A percentile compares a stretch with the other conserved stretches of the same genome.
Evolutionary conservation across 1,284 basidiomycete species (phyloP).

Genomic region (Cerioporus squamosus): DNA sequence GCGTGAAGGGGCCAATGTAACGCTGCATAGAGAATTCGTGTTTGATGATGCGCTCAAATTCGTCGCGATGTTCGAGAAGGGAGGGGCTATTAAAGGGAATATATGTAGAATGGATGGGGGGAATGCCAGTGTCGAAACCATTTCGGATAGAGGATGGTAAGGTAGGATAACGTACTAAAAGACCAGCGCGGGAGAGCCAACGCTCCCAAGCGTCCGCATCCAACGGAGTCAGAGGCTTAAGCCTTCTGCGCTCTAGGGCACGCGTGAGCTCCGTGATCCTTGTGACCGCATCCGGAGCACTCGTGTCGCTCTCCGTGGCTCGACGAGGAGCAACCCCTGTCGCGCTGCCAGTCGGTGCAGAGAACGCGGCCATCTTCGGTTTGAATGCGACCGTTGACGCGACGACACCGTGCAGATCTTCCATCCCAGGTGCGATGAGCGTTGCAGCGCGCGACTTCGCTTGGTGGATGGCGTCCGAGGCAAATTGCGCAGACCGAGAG

Average conservation of each 20-base stretch:
- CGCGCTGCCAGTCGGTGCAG: conserved; percentile 29
- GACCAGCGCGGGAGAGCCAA: conserved; percentile 13
- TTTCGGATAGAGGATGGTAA: background rate
- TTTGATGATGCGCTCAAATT: conserved; percentile 20
- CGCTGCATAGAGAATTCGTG: conserved; percentile 31
- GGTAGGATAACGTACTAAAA: no score
- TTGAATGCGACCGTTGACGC: conserved; percentile 12
- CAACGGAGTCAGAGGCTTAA: conserved; percentile 24
- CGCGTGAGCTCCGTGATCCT: conserved; percentile 24
- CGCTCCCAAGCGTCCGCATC: conserved; percentile 28
- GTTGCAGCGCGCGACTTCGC: conserved; percentile 22
- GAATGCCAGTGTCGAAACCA: conserved; percentile 33
- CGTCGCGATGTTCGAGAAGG: background rate
- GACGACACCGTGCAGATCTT: background rate
- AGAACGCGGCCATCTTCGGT: conserved; percentile 7
- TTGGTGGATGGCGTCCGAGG: conserved; percentile 22
- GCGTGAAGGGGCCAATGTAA: conserved; percentile 38
- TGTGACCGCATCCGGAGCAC: conserved; percentile 33
- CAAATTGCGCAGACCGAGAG: conserved; percentile 16
- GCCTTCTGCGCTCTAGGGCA: conserved; percentile 30
- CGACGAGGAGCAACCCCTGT: conserved; percentile 12
- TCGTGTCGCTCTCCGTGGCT: conserved; percentile 19
- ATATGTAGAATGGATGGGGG: conserved; percentile 19
- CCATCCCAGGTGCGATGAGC: conserved; percentile 20
- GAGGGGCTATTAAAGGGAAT: conserved; percentile 31